phyloP scores from a whole-genome alignment of 331 rosid species.

The Rhamnella rubrinervis region DNA sequence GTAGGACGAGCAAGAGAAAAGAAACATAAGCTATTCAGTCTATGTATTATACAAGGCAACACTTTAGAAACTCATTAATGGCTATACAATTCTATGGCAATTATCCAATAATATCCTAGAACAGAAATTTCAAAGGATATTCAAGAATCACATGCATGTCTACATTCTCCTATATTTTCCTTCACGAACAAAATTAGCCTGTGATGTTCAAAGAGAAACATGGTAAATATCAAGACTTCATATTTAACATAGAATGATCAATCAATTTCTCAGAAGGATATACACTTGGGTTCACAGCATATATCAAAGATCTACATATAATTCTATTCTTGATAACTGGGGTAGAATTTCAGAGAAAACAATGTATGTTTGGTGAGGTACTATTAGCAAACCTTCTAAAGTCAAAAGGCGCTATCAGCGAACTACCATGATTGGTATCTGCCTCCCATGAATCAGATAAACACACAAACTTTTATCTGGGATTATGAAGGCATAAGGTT shows the following conservation, averaged over 20 bases:
- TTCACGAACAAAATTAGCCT: too few relatives aligned
- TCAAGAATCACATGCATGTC: background rate
- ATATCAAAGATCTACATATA: background rate
- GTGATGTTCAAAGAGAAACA: too few relatives aligned
- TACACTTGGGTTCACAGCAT: background rate
- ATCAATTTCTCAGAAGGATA: too few relatives aligned
- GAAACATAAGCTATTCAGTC: background rate
- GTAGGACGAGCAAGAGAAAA: background rate
- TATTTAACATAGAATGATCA: too few relatives aligned
- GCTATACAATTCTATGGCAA: background rate
- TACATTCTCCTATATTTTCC: background rate
- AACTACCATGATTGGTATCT: constrained; percentile 27
- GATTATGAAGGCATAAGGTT: constrained; percentile 39
- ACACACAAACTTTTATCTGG: constrained; percentile 26
- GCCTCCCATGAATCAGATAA: constrained; percentile 56
- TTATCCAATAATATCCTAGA: background rate
- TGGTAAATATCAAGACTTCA: too few relatives aligned
- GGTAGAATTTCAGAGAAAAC: background rate
- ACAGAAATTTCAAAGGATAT: background rate
- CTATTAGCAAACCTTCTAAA: constrained; percentile 37
- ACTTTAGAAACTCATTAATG: background rate
- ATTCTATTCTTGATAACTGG: background rate
- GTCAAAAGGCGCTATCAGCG: constrained; percentile 40
- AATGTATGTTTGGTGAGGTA: constrained; percentile 22
- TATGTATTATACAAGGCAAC: background rate